Base-by-base conservation (phyloP, 441 rosid species). In the Sinapis alba region DNA sequence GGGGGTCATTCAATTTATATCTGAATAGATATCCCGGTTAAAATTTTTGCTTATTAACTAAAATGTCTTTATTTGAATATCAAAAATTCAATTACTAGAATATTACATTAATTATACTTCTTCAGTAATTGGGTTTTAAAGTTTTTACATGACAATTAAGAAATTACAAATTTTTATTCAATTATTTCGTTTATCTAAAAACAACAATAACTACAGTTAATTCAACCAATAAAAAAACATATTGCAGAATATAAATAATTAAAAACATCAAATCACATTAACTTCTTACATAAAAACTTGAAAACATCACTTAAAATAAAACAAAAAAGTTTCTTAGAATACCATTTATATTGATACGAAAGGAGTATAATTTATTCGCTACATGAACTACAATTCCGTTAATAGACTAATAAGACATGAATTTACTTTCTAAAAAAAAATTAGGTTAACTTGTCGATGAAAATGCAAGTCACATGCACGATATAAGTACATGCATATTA, bases 1-100 rank as follows among this genome's bases (percentile, higher is more conserved):
- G 80, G 61, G 75, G 9, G 45, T 76, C 80, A 65, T 77, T 71
- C 68, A 77, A 28, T 58, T 57, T 76, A 28, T 71, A 28, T 71
- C 18, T 32, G 65, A 53, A 41, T 69, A 43, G 71, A 18, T 30
- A 27, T 56, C 30, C 65, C 34, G 56, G 26, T 62, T 70, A 41
- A 54, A 41, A 45, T 36, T 7, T 54, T 10, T 62, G 59, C 24
- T 15, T 69, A 63, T 62, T 20, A 20, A 28, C 15, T 60, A 13
- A 51, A 65, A 0, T 32, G 4, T 50, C 27, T 11, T 18, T 60
- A 50, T 68, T 26, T 68, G 19, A n/a, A 38, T 18, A 53, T 26
- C 27, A 18, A 30, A 19, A 58, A 32, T 12, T 4, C 27, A 19
- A 24, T 24, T 68, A 36, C 9, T 9, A 18, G 2, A 13, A 34